Conservation (phyloP, 768 basidiomycete genomes). For the Lactarius trivialis region DNA sequence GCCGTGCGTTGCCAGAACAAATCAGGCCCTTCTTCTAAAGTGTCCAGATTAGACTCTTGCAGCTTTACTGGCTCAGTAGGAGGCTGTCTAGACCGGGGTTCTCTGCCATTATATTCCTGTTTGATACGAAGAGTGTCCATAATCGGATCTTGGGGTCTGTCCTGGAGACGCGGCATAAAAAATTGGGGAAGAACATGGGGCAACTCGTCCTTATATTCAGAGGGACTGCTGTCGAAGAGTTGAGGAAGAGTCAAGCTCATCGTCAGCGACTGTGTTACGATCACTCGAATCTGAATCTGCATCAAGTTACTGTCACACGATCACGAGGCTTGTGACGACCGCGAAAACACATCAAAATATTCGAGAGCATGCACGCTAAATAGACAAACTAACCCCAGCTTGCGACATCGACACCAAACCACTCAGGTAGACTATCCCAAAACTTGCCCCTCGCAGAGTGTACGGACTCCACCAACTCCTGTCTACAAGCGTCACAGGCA, state of each 20-base stretch:
- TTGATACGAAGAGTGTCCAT: slow-evolving; percentile 45
- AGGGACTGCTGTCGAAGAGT: not conserved
- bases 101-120: not conserved
- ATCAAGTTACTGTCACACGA: not conserved
- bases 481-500: slow-evolving; percentile 20
- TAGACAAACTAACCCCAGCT: slow-evolving; percentile 14
- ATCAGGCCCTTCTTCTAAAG: not conserved
- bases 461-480: slow-evolving; percentile 15
- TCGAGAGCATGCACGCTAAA: not conserved
- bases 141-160: slow-evolving; percentile 75
- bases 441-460: slow-evolving; percentile 18
- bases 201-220: slow-evolving; percentile 11
- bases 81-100: not conserved
- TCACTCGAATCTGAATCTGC: not conserved
- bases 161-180: slow-evolving; percentile 56
- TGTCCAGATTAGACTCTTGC: not conserved
- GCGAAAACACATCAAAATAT: not conserved
- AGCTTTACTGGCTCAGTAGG: slow-evolving; percentile 12
- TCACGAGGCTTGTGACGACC: not conserved
- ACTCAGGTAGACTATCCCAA: slow-evolving; percentile 21
- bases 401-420: slow-evolving; percentile 21
- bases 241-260: slow-evolving; percentile 12
- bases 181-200: slow-evolving; percentile 33
- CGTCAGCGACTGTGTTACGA: too few relatives aligned
- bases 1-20: slow-evolving; percentile 9